phyloP scores from a whole-genome alignment of 176 grass and related monocot genomes.

The Alloteropsis semialata region DNA sequence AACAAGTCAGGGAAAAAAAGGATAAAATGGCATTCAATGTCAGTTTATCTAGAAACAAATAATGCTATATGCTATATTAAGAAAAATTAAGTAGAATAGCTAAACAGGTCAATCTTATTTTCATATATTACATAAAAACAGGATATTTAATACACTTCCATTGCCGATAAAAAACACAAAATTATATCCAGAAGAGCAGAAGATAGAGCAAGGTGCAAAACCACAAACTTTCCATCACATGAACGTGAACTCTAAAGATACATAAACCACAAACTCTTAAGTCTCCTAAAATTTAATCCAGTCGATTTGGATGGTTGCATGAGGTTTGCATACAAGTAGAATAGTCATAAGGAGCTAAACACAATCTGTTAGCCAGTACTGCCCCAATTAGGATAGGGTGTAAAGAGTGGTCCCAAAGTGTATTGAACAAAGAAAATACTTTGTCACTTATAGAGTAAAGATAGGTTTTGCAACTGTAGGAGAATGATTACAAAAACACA shows the following conservation, averaged over 20 bases:
- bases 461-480: neutral
- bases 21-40: neutral
- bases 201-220: neutral
- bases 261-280: neutral
- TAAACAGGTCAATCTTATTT: neutral
- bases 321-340: neutral
- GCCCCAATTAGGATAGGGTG: neutral
- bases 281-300: neutral
- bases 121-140: neutral
- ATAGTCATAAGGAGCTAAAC: constrained; percentile 17
- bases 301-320: neutral
- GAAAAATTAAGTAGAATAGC: constrained; percentile 1
- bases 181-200: neutral
- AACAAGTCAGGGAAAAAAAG: neutral
- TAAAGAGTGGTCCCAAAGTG: neutral
- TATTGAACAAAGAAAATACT: neutral
- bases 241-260: neutral
- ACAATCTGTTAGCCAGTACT: neutral
- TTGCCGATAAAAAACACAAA: neutral
- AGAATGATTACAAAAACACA: neutral
- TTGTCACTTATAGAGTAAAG: neutral
- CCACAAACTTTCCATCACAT: neutral
- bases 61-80: neutral
- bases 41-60: constrained; percentile 2
- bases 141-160: neutral